phyloP scores from a whole-genome alignment of 2,329 filamentous ascomycete species.

The Pseudocercospora pini-densiflorae region DNA sequence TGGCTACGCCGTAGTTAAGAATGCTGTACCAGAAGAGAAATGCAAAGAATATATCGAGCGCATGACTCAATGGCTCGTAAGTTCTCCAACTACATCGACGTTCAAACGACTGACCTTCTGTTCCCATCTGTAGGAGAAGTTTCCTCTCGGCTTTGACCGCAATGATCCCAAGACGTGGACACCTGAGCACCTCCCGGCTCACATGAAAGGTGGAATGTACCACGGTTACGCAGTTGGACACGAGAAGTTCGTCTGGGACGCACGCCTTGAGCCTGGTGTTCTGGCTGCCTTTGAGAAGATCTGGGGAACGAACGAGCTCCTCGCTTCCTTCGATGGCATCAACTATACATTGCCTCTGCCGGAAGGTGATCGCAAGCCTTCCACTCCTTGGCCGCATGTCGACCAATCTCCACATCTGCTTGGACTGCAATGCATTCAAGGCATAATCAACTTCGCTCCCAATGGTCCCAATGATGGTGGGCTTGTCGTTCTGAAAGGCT shows the following conservation, averaged over 20 bases:
- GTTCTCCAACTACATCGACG: not conserved
- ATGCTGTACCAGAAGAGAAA: constrained; percentile 13
- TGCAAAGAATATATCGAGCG: constrained; percentile 20
- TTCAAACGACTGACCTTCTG: not conserved
- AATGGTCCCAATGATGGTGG: constrained; percentile 29
- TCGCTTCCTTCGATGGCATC: constrained; percentile 29
- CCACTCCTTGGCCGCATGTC: constrained; percentile 18
- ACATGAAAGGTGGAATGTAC: constrained; percentile 27
- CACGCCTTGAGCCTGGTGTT: constrained; percentile 26
- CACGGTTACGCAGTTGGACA: constrained; percentile 26
- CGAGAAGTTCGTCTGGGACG: constrained; percentile 33
- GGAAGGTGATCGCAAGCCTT: constrained; percentile 1
- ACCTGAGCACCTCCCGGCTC: constrained; percentile 18
- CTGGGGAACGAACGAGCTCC: constrained; percentile 27
- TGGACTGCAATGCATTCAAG: constrained; percentile 20
- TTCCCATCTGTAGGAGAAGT: constrained; percentile 1
- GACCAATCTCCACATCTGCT: constrained; percentile 18
- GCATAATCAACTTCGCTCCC: constrained; percentile 26
- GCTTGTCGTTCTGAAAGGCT: constrained; percentile 21
- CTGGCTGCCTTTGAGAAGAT: constrained; percentile 25
- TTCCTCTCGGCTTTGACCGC: constrained; percentile 23
- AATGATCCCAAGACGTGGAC: constrained; percentile 22
- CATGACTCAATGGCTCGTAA: constrained; percentile 24
- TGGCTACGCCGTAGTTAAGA: constrained; percentile 23
- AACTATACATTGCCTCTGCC: constrained; percentile 27